A percentile compares a stretch with the other conserved stretches of the same genome.
phyloP scores from a whole-genome alignment of 352 stramenopile genomes.

The Elongisporangium prolatum region DNA sequence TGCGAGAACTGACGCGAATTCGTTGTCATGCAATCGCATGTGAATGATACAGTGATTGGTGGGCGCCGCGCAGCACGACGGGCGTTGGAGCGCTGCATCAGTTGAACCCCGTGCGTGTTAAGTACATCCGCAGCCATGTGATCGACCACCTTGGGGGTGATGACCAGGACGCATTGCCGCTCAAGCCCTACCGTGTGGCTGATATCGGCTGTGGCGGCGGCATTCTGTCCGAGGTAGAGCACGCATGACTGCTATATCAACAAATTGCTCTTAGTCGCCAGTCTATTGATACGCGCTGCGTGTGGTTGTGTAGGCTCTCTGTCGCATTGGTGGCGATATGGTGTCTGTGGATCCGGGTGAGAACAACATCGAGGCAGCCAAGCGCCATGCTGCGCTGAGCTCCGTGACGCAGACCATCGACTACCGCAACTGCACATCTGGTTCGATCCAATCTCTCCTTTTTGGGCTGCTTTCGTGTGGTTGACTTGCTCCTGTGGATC shows the following conservation, averaged over 20 bases:
- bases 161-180: conserved; percentile 41
- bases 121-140: conserved; percentile 73
- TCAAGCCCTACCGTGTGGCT: conserved; percentile 48
- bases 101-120: conserved; percentile 79
- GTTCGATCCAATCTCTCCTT: conserved; percentile 16
- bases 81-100: conserved; percentile 77
- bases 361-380: conserved; percentile 72
- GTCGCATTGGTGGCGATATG: conserved; percentile 70
- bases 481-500: background rate
- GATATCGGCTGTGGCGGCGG: conserved; percentile 82
- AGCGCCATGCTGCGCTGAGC: conserved; percentile 46
- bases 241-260: background rate
- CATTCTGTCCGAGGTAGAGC: conserved; percentile 61
- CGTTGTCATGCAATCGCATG: background rate
- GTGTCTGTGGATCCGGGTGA: conserved; percentile 67
- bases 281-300: background rate
- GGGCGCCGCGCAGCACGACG: conserved; percentile 64
- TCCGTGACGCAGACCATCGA: conserved; percentile 61
- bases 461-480: background rate
- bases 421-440: conserved; percentile 77
- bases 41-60: conserved; percentile 65
- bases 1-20: background rate
- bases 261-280: background rate
- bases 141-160: conserved; percentile 61
- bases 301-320: conserved; percentile 25